Conservation (phyloP, 2,329 filamentous ascomycete genomes). For the Diaporthe capsici region DNA sequence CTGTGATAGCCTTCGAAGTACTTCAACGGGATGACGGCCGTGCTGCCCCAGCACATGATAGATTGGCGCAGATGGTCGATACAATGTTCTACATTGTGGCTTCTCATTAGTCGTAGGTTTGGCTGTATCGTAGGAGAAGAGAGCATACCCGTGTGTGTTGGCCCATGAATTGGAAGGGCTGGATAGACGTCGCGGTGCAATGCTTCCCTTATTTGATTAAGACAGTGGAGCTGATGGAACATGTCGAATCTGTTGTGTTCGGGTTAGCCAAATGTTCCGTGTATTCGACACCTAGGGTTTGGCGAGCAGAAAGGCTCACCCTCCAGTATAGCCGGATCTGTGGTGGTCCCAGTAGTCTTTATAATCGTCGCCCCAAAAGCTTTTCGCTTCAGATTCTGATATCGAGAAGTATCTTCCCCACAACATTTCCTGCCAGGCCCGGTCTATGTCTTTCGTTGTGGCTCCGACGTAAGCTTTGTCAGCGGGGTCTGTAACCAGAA, state of each 20-base stretch:
- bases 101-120: background rate
- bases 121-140: background rate
- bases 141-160: background rate
- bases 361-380: background rate
- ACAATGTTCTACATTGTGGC: background rate
- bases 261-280: background rate
- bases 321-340: constrained; percentile 7
- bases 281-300: background rate
- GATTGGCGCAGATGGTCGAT: constrained; percentile 6
- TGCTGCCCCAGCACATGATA: constrained; percentile 16
- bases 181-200: constrained; percentile 11
- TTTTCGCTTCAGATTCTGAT: background rate
- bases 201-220: constrained; percentile 15
- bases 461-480: background rate
- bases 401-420: constrained; percentile 9
- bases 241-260: background rate
- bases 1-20: constrained; percentile 6
- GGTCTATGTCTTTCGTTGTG: background rate
- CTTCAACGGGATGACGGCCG: background rate
- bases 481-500: background rate
- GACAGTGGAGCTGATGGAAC: constrained; percentile 5
- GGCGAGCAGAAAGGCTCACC: background rate
- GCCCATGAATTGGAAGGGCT: background rate
- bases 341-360: constrained; percentile 3
- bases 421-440: background rate